Evolutionary conservation across 1,139 yeast species (phyloP).

Genomic region (Sugiyamaella paludigena): DNA sequence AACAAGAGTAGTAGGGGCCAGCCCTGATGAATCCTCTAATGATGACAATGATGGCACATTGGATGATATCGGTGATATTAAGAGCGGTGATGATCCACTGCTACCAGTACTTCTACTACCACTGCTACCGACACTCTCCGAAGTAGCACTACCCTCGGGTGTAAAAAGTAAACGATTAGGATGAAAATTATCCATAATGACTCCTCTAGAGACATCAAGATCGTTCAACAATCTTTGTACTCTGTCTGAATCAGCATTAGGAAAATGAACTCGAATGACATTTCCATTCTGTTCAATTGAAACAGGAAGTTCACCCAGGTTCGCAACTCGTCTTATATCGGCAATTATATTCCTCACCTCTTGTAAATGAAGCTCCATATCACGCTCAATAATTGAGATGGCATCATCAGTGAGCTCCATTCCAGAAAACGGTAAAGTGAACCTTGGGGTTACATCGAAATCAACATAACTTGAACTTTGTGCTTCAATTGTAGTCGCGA

Average conservation of each 20-base stretch:
- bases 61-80: neutral
- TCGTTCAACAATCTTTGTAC: conserved; percentile 35
- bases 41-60: conserved; percentile 9
- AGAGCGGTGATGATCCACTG: neutral
- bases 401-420: conserved; percentile 32
- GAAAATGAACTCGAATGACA: conserved; percentile 38
- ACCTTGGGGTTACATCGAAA: conserved; percentile 36
- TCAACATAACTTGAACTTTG: conserved; percentile 32
- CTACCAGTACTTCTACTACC: neutral
- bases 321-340: conserved; percentile 34
- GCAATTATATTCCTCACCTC: conserved; percentile 28
- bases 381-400: conserved; percentile 24
- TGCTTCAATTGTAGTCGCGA: neutral
- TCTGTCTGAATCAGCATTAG: conserved; percentile 37
- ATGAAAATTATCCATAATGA: conserved; percentile 24
- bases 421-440: conserved; percentile 29
- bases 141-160: conserved; percentile 1
- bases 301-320: conserved; percentile 40
- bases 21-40: conserved; percentile 1
- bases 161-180: conserved; percentile 12
- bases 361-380: conserved; percentile 28
- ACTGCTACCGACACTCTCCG: conserved; percentile 2
- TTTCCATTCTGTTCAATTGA: conserved; percentile 32
- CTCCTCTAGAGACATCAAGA: conserved; percentile 36
- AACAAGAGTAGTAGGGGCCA: conserved; percentile 2